Conservation (phyloP, 306 rosid species). For the Echinosophora koreensis region DNA sequence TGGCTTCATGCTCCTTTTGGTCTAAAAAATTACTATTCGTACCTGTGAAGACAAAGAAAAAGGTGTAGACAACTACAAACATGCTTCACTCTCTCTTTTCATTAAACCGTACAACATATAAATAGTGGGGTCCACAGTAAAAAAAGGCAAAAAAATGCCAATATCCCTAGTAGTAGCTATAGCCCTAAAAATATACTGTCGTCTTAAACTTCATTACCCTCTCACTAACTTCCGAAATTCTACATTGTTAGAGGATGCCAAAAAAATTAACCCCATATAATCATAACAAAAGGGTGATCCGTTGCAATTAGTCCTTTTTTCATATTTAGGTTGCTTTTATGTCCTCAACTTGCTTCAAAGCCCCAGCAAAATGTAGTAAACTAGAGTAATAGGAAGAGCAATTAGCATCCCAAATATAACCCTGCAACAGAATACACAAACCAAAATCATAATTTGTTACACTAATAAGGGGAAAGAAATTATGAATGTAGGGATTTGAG, state of each 20-base stretch:
- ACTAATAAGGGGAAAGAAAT: neutral
- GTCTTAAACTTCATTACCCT: slow-evolving; percentile 2
- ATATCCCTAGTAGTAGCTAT: slow-evolving; percentile 6
- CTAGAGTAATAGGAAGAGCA: slow-evolving; percentile 82
- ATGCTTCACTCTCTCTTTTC: slow-evolving; percentile 51
- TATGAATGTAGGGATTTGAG: neutral
- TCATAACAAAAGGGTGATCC: slow-evolving; percentile 30
- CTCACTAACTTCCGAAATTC: slow-evolving; percentile 40
- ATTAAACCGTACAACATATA: slow-evolving; percentile 40
- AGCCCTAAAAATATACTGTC: neutral
- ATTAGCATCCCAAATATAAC: slow-evolving; percentile 86
- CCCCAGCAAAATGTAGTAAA: slow-evolving; percentile 82
- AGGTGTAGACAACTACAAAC: slow-evolving; percentile 45
- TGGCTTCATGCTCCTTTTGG: slow-evolving; percentile 38
- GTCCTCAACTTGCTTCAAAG: slow-evolving; percentile 57
- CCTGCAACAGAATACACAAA: slow-evolving; percentile 54
- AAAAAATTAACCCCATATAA: slow-evolving; percentile 46
- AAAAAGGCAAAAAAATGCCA: slow-evolving; percentile 33
- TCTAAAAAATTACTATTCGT: slow-evolving; percentile 3
- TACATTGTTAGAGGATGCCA: slow-evolving; percentile 59
- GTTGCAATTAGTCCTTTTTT: slow-evolving; percentile 42
- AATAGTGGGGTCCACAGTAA: slow-evolving; percentile 41
- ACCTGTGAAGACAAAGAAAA: slow-evolving; percentile 12
- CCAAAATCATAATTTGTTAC: neutral
- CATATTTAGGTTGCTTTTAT: slow-evolving; percentile 1